A percentile compares a stretch with the other conserved stretches of the same genome.
Conservation (phyloP, 108 stramenopile species). For the Stephanodiscus minutulus region DNA sequence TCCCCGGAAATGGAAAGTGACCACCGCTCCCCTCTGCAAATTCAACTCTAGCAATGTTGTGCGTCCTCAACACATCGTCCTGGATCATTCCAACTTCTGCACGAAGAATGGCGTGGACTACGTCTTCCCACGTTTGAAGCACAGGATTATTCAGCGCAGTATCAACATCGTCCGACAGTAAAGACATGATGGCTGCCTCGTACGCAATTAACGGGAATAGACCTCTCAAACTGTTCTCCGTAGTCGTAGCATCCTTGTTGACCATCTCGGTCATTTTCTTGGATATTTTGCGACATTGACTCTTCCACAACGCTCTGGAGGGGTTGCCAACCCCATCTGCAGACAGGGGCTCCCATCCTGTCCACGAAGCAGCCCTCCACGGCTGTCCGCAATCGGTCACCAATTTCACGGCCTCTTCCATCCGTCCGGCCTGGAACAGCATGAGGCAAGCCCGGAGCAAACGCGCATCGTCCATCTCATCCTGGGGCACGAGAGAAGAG, state of each 20-base stretch:
- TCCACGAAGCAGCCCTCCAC: slow-evolving; percentile 69
- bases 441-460: slow-evolving; percentile 58
- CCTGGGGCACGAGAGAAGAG: slow-evolving; percentile 27
- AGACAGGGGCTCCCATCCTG: slow-evolving; percentile 57
- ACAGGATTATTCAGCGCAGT: slow-evolving; percentile 59
- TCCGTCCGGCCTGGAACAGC: slow-evolving; percentile 59
- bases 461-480: slow-evolving; percentile 46
- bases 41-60: slow-evolving; percentile 48
- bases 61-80: slow-evolving; percentile 62
- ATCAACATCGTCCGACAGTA: slow-evolving; percentile 62
- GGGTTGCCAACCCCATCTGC: slow-evolving; percentile 59
- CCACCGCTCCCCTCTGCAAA: slow-evolving; percentile 17
- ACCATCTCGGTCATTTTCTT: slow-evolving; percentile 41
- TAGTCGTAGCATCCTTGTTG: slow-evolving; percentile 9
- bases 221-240: slow-evolving; percentile 1
- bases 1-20: slow-evolving; percentile 39
- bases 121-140: slow-evolving; percentile 63
- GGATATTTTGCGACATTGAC: slow-evolving; percentile 46
- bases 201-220: slow-evolving; percentile 38
- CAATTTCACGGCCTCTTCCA: slow-evolving; percentile 56
- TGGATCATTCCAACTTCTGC: slow-evolving; percentile 55
- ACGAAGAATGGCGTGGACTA: slow-evolving; percentile 51
- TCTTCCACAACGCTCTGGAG: slow-evolving; percentile 72
- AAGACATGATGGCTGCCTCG: slow-evolving; percentile 68
- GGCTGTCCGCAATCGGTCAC: slow-evolving; percentile 59